A percentile compares a stretch with the other conserved stretches of the same genome.
phyloP scores from a whole-genome alignment of 1,284 basidiomycete genomes.

The Tylopilus orsonianus region DNA sequence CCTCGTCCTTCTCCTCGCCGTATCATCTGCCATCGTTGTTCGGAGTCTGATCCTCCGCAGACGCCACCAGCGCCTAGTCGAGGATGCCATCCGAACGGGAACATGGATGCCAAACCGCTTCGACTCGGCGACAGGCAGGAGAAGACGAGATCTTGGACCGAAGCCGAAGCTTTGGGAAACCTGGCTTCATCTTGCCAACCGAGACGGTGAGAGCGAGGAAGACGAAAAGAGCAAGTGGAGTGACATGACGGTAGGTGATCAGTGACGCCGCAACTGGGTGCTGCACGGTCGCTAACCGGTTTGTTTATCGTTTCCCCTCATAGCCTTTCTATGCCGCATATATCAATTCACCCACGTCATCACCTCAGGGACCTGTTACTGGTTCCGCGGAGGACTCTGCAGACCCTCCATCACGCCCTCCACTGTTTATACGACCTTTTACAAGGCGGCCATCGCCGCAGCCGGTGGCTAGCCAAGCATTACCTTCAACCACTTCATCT shows the following conservation, averaged over 20 bases:
- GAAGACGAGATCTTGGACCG: conserved; percentile 42
- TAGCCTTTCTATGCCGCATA: conserved; percentile 43
- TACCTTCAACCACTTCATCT: conserved; percentile 12
- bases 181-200: conserved; percentile 14
- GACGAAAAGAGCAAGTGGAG: conserved; percentile 37
- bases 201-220: conserved; percentile 8
- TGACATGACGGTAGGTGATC: conserved; percentile 36
- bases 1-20: conserved; percentile 59
- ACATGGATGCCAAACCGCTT: conserved; percentile 47
- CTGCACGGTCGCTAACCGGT: neutral
- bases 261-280: neutral
- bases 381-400: conserved; percentile 6
- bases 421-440: conserved; percentile 22
- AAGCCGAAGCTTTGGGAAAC: conserved; percentile 53
- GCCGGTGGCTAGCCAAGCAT: conserved; percentile 3
- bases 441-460: conserved; percentile 10
- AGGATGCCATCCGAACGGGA: conserved; percentile 62
- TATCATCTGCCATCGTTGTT: conserved; percentile 62
- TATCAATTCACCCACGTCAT: conserved; percentile 18
- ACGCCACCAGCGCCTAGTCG: conserved; percentile 53
- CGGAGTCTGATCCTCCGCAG: conserved; percentile 59
- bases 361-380: conserved; percentile 3
- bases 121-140: conserved; percentile 16
- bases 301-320: neutral
- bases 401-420: conserved; percentile 11